Percentiles rank a stretch among this genome's conserved stretches.
These are phyloP conservation scores for Cystofilobasidium ferigula DNA, from an alignment of 768 basidiomycete species.

Conservation along the genomic window DNA sequence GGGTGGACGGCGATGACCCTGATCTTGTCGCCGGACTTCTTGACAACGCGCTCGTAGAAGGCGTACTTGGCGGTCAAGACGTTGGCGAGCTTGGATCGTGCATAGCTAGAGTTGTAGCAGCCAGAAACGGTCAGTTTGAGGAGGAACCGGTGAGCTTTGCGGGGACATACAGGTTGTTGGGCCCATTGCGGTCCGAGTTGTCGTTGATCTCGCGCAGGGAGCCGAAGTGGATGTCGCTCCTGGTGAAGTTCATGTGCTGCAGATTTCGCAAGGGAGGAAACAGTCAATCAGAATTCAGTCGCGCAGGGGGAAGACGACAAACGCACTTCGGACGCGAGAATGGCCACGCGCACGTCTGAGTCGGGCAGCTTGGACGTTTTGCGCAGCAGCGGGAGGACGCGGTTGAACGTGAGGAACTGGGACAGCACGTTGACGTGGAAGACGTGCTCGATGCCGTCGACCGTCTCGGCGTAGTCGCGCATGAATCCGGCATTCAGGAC, in stretches of 20 bases:
- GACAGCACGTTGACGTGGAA: constrained; percentile 38
- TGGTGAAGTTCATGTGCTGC: constrained; percentile 42
- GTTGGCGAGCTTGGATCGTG: no score
- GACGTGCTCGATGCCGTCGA: constrained; percentile 30
- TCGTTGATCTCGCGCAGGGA: constrained; percentile 41
- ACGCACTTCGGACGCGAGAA: constrained; percentile 36
- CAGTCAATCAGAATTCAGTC: no score
- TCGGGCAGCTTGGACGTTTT: constrained; percentile 35
- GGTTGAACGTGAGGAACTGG: constrained; percentile 43
- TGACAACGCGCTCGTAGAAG: no score
- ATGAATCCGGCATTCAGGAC: constrained; percentile 34
- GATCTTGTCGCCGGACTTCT: no score
- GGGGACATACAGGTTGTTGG: constrained; percentile 31
- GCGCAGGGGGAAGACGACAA: no score
- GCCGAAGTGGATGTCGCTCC: constrained; percentile 37
- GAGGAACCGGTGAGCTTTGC: no score
- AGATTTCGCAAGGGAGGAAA: no score
- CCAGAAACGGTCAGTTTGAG: no score
- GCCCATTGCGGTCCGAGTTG: neutral
- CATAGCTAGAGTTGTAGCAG: no score
- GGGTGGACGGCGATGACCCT: no score
- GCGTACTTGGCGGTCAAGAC: no score
- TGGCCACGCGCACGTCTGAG: constrained; percentile 40
- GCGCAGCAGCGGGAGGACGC: constrained; percentile 40
- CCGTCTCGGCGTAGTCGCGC: constrained; percentile 11